Base-by-base conservation (phyloP, 2,329 filamentous ascomycete genomes). In the Fusarium sp. region DNA sequence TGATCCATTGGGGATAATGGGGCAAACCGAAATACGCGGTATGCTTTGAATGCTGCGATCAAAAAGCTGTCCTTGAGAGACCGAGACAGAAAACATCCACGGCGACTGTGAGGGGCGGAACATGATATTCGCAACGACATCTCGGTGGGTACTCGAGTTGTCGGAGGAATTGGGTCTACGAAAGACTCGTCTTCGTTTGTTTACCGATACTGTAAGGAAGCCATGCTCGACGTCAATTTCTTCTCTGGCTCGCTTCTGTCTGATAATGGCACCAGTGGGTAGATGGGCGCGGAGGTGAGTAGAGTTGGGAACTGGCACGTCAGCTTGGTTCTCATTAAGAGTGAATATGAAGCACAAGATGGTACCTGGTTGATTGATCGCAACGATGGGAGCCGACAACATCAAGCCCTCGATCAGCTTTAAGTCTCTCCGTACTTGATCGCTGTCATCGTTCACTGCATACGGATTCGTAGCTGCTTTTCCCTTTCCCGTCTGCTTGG, bases 11-110 rank as follows among this genome's bases (percentile, higher is more conserved):
- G 72, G 57, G n/a, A 73, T 9, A 10, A 73, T 73, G 0, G 64
- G 70, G 23, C 64, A 67, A 18, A 73, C 41, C 0, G 67, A 73
- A 35, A 74, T 73, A 4, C 61, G 67, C 0, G 72, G 72, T 10
- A 74, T 74, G 13, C 70, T 71, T 2, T 74, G 70, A 9, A 71
- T 68, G 11, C 67, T 73, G 1, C 61, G 37, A 50, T 73, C 72
- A 18, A 74, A 74, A 3, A 74, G 58, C 11, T 74, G 70, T 0
- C 70, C 72, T 25, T 74, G 72, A 0, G 72, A 71, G 1, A 74
- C 50, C 0, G 71, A 73, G 8, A 71, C 58, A 0, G 60, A 66
- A 4, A 74, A 60, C 34, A 68, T 63, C 57, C 67, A 74, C 0
- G 39, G 27, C 2, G 39, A 68, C 0, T 25, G 30, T 0, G 61